These are phyloP conservation scores for Suillus ampliporus DNA, from an alignment of 768 basidiomycete genomes.

Conservation along the genomic window DNA sequence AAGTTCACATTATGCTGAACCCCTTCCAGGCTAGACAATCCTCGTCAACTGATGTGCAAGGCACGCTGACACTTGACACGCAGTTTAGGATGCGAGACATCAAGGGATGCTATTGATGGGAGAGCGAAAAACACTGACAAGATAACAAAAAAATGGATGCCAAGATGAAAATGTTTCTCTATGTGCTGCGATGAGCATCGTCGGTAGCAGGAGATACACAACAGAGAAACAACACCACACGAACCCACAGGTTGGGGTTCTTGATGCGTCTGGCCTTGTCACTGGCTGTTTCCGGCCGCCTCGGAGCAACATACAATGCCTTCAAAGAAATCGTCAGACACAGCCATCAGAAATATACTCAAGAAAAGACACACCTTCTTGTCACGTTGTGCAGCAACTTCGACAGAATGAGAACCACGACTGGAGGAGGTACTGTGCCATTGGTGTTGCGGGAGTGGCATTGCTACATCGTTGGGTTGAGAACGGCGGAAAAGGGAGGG, in stretches of 20 bases:
- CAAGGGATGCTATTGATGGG: not conserved
- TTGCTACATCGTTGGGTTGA: not conserved
- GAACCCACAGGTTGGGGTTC: not conserved
- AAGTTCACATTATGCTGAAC: too few relatives aligned
- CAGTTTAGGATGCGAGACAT: not conserved
- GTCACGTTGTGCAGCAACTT: too few relatives aligned
- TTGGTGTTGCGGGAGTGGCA: not conserved
- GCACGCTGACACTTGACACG: too few relatives aligned
- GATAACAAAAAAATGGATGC: not conserved
- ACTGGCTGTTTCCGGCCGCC: not conserved
- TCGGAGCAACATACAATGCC: conserved; percentile 1
- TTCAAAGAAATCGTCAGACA: not conserved
- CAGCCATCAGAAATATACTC: too few relatives aligned
- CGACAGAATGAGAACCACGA: not conserved
- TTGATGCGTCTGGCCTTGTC: not conserved
- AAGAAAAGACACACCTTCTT: too few relatives aligned
- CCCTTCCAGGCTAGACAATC: too few relatives aligned
- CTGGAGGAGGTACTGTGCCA: not conserved
- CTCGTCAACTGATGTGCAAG: too few relatives aligned
- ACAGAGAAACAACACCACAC: not conserved
- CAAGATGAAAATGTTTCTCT: too few relatives aligned
- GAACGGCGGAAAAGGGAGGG: not conserved
- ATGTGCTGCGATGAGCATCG: not conserved
- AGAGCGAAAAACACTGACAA: not conserved
- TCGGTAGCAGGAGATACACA: not conserved